Base-by-base conservation (phyloP, 352 stramenopile genomes). In the Elongisporangium prolatum region DNA sequence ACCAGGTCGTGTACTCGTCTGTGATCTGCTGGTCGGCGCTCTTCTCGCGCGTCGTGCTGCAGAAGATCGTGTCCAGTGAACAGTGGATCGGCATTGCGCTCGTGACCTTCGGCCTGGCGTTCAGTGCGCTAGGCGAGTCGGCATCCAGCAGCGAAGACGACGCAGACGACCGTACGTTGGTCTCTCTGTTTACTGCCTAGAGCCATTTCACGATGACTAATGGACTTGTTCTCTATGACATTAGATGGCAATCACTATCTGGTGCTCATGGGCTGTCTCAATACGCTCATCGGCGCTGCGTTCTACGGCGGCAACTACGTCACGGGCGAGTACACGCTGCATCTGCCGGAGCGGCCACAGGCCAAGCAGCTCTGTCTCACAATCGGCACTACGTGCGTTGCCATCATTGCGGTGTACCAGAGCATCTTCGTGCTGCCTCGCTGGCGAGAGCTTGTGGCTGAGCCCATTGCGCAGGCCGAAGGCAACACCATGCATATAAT, bases 281-380 rank as follows among this genome's bases (percentile, higher is more conserved):
- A 95, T 59, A 92, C 85, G 44, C 69, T 95, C 22, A 66, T 95
- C 2, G 85, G 80, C 2, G 85, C 85, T 1, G 85, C 77, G 2
- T 95, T 93, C 54, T 95, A 95, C 59, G 85, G 83, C 8, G 85
- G 81, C 28, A 95, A 93, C 69, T 95, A 95, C 54, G 85, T 95
- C 22, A 77, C 80, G 20, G 85, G 85, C 34, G 85, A 95, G 59
- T 93, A 86, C 67, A 91, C 80, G 50, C 69, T 95, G 44, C 89
- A 89, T 65, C 68, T 93, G 49, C 80, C 81, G 0, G 85, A 92
- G 52, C 74, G 75, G 21, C 83, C 83, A 2, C 72, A 89, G 50
- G 80, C 85, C 7, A 80, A 88, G 48, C 82, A 92, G 18, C 64
- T 95, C 28, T 95, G 85, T 53, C 66, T 93, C 17, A 90, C 88